A percentile compares a stretch with the other conserved stretches of the same genome.
Conservation (phyloP, 768 basidiomycete species). For the Phylloporus sp. region DNA sequence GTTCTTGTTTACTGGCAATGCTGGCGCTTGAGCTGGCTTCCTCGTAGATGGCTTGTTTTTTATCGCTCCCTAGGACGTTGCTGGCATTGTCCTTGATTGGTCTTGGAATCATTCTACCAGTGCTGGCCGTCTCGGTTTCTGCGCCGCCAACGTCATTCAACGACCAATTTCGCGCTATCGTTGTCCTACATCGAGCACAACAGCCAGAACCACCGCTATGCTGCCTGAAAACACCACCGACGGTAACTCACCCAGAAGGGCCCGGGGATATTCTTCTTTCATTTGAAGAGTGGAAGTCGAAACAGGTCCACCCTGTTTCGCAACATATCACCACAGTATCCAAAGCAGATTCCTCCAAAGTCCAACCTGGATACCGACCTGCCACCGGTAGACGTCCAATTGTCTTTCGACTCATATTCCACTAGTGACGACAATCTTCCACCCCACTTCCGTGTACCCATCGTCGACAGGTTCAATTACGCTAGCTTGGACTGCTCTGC, state of each 20-base stretch:
- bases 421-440: conserved; percentile 32
- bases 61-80: conserved; percentile 15
- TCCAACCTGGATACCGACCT: conserved; percentile 5
- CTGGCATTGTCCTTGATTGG: conserved; percentile 33
- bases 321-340: conserved; percentile 21
- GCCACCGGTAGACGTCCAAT: conserved; percentile 4
- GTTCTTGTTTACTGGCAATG: too few relatives aligned
- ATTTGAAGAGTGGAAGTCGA: conserved; percentile 88
- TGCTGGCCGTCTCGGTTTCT: conserved; percentile 25
- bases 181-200: conserved; percentile 40
- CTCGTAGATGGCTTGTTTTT: conserved; percentile 7
- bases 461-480: conserved; percentile 91
- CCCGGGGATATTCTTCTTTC: conserved; percentile 66
- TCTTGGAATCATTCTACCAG: conserved; percentile 30
- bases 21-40: neutral
- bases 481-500: conserved; percentile 92
- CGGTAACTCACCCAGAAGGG: conserved; percentile 38
- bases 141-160: conserved; percentile 39
- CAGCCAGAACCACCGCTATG: conserved; percentile 59
- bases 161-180: conserved; percentile 61
- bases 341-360: conserved; percentile 3
- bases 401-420: conserved; percentile 14
- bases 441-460: conserved; percentile 67
- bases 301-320: conserved; percentile 44
- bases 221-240: conserved; percentile 54